Evolutionary conservation across 1,284 basidiomycete genomes (phyloP).

Genomic region (Pyrrhoderma lamaoense): DNA sequence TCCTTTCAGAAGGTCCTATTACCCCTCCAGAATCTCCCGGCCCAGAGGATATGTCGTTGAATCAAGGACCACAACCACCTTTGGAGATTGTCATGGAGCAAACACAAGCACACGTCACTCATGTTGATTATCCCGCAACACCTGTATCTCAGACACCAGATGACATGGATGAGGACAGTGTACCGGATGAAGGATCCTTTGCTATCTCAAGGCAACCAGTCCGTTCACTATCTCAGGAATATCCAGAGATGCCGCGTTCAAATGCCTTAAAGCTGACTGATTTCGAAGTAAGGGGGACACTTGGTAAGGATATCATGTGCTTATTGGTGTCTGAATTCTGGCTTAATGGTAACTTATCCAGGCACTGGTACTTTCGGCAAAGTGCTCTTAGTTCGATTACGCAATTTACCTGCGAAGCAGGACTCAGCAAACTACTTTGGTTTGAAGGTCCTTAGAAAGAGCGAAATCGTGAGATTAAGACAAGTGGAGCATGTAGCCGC

Average conservation of each 20-base stretch:
- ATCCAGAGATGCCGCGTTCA: slow-evolving; percentile 31
- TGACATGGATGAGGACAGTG: slow-evolving; percentile 15
- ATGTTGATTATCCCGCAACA: slow-evolving; percentile 15
- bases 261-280: slow-evolving; percentile 60
- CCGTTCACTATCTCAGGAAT: slow-evolving; percentile 62
- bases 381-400: slow-evolving; percentile 77
- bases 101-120: background rate
- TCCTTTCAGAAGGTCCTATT: slow-evolving; percentile 32
- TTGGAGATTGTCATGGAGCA: slow-evolving; percentile 16
- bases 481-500: slow-evolving; percentile 99
- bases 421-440: slow-evolving; percentile 64
- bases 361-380: slow-evolving; percentile 93
- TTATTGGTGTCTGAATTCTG: background rate
- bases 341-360: slow-evolving; percentile 25
- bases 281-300: slow-evolving; percentile 72
- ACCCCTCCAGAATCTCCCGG: slow-evolving; percentile 35
- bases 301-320: slow-evolving; percentile 42
- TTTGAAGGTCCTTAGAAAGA: slow-evolving; percentile 89
- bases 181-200: slow-evolving; percentile 8
- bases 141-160: slow-evolving; percentile 15
- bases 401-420: slow-evolving; percentile 38
- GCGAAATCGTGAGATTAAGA: slow-evolving; percentile 90
- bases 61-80: slow-evolving; percentile 2
- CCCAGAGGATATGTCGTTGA: slow-evolving; percentile 22
- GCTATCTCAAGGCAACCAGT: slow-evolving; percentile 33